Conservation (phyloP, 768 basidiomycete species). For the Psilocybe cyanescens region DNA sequence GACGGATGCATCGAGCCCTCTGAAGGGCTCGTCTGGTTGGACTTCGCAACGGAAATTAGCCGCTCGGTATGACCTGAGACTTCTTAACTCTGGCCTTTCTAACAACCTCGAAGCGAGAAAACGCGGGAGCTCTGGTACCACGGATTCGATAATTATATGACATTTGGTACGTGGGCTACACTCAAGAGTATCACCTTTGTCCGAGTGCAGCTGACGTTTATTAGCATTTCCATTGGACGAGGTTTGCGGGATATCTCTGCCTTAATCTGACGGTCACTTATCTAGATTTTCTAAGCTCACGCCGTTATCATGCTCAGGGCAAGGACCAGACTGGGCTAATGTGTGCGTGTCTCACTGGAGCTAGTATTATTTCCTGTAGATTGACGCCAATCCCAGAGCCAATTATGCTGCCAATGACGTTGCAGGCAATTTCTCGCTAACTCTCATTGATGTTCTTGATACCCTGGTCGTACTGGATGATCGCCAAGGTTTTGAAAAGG, state of each 20-base stretch:
- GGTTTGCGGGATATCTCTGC: conserved; percentile 40
- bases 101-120: conserved; percentile 51
- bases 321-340: conserved; percentile 86
- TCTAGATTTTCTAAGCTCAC: conserved; percentile 57
- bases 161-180: conserved; percentile 52
- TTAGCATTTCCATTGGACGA: conserved; percentile 87
- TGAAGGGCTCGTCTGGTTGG: conserved; percentile 46
- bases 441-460: conserved; percentile 83
- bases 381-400: conserved; percentile 38
- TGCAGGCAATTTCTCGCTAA: conserved; percentile 90
- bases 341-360: conserved; percentile 55
- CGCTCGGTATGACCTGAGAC: conserved; percentile 49
- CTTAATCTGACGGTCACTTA: not conserved
- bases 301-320: conserved; percentile 84
- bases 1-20: conserved; percentile 36
- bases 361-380: not conserved
- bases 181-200: not conserved
- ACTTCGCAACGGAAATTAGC: conserved; percentile 58
- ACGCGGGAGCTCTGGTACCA: conserved; percentile 87
- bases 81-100: not conserved
- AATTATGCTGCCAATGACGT: conserved; percentile 91
- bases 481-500: conserved; percentile 77
- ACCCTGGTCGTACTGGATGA: conserved; percentile 90
- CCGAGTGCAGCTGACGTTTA: conserved; percentile 19
- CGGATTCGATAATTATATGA: conserved; percentile 90